A percentile compares a stretch with the other conserved stretches of the same genome.
These are phyloP conservation scores for Lactifluus volemus DNA, from an alignment of 768 basidiomycete species.

Conservation along the genomic window DNA sequence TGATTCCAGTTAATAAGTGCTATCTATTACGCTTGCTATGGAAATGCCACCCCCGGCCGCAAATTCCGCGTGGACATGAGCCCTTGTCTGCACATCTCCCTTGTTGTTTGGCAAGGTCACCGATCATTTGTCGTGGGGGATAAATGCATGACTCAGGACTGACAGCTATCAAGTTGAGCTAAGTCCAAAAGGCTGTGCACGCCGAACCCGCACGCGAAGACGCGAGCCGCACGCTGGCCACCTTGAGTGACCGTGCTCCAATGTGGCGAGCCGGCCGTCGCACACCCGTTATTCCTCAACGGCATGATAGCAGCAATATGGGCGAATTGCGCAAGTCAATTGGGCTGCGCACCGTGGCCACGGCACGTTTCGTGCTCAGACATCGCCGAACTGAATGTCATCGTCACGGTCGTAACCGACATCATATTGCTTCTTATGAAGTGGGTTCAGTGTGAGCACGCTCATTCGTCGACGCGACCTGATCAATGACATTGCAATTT, in stretches of 20 bases:
- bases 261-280: slow-evolving; percentile 32
- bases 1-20: slow-evolving; percentile 44
- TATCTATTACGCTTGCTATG: slow-evolving; percentile 76
- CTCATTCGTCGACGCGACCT: too few relatives aligned
- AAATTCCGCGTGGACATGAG: slow-evolving; percentile 39
- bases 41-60: slow-evolving; percentile 43
- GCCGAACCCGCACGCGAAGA: too few relatives aligned
- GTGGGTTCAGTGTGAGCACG: too few relatives aligned
- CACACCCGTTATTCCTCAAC: slow-evolving; percentile 31
- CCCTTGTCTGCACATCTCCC: too few relatives aligned
- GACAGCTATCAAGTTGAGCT: too few relatives aligned
- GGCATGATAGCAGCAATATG: slow-evolving; percentile 27
- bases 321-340: slow-evolving; percentile 35
- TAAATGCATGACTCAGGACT: too few relatives aligned
- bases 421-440: not conserved
- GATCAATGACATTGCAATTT: too few relatives aligned
- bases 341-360: slow-evolving; percentile 43
- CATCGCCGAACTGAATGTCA: not conserved
- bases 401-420: not conserved
- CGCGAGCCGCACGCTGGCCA: too few relatives aligned
- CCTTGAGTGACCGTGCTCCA: slow-evolving; percentile 38
- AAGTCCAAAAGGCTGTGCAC: slow-evolving; percentile 49
- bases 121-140: too few relatives aligned
- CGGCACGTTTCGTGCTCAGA: slow-evolving; percentile 10
- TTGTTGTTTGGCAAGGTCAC: too few relatives aligned